Evolutionary conservation across 805 yeast species (phyloP), one percentile per base, ranked within the genome.

Genomic region (Saccharomycopsis fodiens): DNA sequence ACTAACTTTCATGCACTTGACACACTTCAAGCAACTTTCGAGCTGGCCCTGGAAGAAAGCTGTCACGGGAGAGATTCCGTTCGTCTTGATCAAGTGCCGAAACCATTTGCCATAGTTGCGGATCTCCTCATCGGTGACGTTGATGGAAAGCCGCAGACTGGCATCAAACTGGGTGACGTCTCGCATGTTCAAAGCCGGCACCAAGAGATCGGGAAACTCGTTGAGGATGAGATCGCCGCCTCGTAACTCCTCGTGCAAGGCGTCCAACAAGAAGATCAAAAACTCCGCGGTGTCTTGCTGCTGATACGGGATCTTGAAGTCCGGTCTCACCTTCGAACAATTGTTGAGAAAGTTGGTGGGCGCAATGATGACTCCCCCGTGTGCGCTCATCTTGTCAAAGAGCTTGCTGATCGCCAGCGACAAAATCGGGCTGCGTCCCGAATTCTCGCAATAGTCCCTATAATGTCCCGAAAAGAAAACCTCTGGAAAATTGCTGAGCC

Each of bases 241-340:
- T 1, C 72, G 57, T 45, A 83, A 59, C 55, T 85, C 94, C 41
- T 78, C 79, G 58, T 85, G 91, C 10, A 85, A 59, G 51, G 78
- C 69, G 56, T 81, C 89, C 52, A 84, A 62, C 8, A 83, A 52
- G 49, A 83, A 76, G 58, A 82, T 68, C 37, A 85, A 61, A 55
- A 82, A 82, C 54, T 85, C 93, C 45, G 84, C 87, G 1, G 89
- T 80, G 59, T 85, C 94, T 57, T 85, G 93, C 55, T 85, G 94
- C 55, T 82, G 86, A 53, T 72, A 61, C 0, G 91, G 91, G 10
- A 84, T 81, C 52, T 68, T 65, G 45, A 82, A 70, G 54, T 80
- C 85, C 0, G 88, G 88, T 52, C 82, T 76, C 19, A 82, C 56
- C 4, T 63, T 50, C 19, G 74, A 61, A 42, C 80, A 64, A 1